A percentile compares a stretch with the other conserved stretches of the same genome.
Conservation (phyloP, 2,329 filamentous ascomycete species). For the Gremmenia infestans region DNA sequence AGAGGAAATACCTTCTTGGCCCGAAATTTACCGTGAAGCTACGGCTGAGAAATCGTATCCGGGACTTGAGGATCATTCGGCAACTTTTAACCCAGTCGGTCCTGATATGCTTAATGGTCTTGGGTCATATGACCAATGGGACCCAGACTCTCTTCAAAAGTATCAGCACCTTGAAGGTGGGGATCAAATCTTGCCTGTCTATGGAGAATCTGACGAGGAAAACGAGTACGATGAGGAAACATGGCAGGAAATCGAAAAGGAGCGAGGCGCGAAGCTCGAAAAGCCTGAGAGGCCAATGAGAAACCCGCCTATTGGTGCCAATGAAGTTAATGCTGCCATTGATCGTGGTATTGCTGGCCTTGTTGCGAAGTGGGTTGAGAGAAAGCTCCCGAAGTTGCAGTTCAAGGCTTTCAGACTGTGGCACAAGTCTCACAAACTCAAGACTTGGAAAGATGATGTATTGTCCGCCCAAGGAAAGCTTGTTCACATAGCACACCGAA, state of each 20-base stretch:
- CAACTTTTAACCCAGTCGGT: slow-evolving; percentile 13
- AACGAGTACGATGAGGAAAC: slow-evolving; percentile 55
- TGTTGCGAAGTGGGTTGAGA: slow-evolving; percentile 51
- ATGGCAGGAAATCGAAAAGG: slow-evolving; percentile 56
- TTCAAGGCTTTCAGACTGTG: slow-evolving; percentile 57
- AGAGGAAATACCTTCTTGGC: slow-evolving; percentile 28
- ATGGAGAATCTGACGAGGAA: slow-evolving; percentile 50
- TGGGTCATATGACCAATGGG: slow-evolving; percentile 11
- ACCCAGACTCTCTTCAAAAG: slow-evolving; percentile 33
- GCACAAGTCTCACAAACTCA: slow-evolving; percentile 46
- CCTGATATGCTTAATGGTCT: slow-evolving; percentile 5
- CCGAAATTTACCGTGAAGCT: slow-evolving; percentile 23
- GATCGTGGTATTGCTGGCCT: slow-evolving; percentile 48
- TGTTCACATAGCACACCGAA: slow-evolving; percentile 41
- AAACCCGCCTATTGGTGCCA: slow-evolving; percentile 34
- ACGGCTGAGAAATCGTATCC: not conserved
- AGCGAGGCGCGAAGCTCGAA: slow-evolving; percentile 33
- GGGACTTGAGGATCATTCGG: slow-evolving; percentile 1
- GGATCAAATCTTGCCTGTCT: slow-evolving; percentile 43
- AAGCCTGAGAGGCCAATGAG: slow-evolving; percentile 29
- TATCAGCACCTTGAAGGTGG: slow-evolving; percentile 37
- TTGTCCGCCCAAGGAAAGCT: slow-evolving; percentile 39
- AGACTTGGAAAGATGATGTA: slow-evolving; percentile 39
- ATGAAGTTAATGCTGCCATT: slow-evolving; percentile 49
- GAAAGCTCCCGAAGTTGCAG: slow-evolving; percentile 50